Conservation (phyloP, 2,329 filamentous ascomycete species). For the Piedraia hortae region DNA sequence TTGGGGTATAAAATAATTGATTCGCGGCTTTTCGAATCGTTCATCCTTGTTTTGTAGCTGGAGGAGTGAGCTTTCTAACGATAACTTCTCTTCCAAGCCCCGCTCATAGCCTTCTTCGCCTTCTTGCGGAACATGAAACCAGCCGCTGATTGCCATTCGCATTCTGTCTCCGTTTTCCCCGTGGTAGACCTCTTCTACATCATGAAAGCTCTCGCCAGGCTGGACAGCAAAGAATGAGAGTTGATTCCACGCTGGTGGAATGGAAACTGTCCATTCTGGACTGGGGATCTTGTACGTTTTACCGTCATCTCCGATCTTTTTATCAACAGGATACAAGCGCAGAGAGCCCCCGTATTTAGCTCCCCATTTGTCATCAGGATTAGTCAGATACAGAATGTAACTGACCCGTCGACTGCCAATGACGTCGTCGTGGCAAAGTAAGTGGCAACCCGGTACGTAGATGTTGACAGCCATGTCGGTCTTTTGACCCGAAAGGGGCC, state of each 20-base stretch:
- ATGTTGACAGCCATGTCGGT: constrained; percentile 99
- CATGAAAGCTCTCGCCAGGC: constrained; percentile 95
- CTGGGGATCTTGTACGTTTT: constrained; percentile 53
- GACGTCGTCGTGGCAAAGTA: constrained; percentile 93
- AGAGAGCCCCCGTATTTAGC: constrained; percentile 79
- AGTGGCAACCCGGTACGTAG: constrained; percentile 84
- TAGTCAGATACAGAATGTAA: constrained; percentile 88
- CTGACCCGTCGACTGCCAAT: constrained; percentile 90
- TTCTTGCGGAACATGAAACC: constrained; percentile 92
- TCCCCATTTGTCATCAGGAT: constrained; percentile 77
- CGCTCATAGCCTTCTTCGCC: constrained; percentile 79
- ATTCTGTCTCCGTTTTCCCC: constrained; percentile 45
- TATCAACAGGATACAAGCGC: constrained; percentile 51
- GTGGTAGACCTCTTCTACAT: constrained; percentile 92
- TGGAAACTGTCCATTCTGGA: constrained; percentile 51
- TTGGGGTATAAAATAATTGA: constrained; percentile 14
- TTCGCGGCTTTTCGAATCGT: constrained; percentile 56
- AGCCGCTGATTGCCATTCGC: constrained; percentile 93
- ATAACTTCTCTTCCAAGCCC: constrained; percentile 67
- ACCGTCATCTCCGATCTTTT: constrained; percentile 32
- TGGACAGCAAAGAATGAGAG: constrained; percentile 95
- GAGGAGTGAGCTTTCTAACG: constrained; percentile 69
- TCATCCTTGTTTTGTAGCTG: constrained; percentile 82
- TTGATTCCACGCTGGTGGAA: constrained; percentile 92
- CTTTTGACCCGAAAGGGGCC: constrained; percentile 69